Base-by-base conservation (phyloP, 2,329 filamentous ascomycete genomes). In the Ciborinia camelliae region DNA sequence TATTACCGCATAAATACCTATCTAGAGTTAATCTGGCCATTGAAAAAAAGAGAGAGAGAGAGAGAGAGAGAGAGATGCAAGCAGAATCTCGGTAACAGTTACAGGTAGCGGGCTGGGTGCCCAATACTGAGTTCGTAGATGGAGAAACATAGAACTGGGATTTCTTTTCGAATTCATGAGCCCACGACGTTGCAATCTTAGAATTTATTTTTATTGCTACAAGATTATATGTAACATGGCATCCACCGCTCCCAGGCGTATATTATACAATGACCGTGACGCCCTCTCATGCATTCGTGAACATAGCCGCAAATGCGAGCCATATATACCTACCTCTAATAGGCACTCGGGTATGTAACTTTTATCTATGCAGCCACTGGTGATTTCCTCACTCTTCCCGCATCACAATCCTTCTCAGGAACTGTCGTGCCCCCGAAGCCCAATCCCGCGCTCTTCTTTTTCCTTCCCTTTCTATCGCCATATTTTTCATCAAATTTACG, bases 401-500 rank as follows among this genome's bases (percentile, higher is more conserved):
- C 67, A 50, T 75, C 73, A 1, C 68, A 72, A 66, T 76, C 74
- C 50, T 71, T 72, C 62, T 75, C 73, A 1, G 65, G 63, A 20
- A 67, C 41, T 12, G 63, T 72, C 1, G 73, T 72, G 5, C 73
- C 73, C 2, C 79, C 85, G 72, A 90, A 90, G 0, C 87, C 87
- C 77, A 89, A 84, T 8, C 75, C 77, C 66, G 78, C 79, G 63
- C 76, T 77, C 72, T 79, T 86, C 76, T 84, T 87, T 74, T 84
- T 86, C 73, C 85, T 84, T 70, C 85, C 85, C 73, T 86, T 89
- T 43, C 89, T 84, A 74, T 97, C 92, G 32, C 95, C 94, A 75
- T 93, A 99, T 76, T 94, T 90, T 78, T 97, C 91, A 75, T 99
- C 95, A 74, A 98, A 99, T 78, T 96, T 96, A 71, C 91, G 85